Conservation (phyloP, 139 green algal species). For the Picochlorum sp. region DNA sequence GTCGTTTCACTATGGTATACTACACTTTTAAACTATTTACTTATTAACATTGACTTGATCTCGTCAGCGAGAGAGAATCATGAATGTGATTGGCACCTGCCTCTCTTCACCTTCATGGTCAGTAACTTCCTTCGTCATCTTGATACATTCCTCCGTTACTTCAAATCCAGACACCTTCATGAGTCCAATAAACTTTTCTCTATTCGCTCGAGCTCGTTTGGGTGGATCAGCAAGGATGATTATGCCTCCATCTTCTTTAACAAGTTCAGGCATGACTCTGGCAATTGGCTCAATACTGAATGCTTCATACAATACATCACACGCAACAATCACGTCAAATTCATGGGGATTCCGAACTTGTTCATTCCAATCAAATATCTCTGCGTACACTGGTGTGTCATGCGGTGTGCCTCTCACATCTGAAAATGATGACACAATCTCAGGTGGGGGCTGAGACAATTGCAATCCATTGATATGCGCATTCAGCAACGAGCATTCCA, state of each 20-base stretch:
- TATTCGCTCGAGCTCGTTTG: conserved; percentile 34
- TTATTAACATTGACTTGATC: background rate
- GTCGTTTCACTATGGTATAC: no score
- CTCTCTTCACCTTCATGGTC: background rate
- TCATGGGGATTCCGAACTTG: background rate
- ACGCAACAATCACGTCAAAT: conserved; percentile 38
- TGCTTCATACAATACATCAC: conserved; percentile 53
- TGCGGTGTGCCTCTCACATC: conserved; percentile 25
- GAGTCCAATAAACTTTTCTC: conserved; percentile 30
- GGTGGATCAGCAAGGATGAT: conserved; percentile 46
- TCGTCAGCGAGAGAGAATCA: background rate
- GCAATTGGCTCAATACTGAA: conserved; percentile 26
- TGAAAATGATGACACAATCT: background rate
- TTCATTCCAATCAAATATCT: background rate
- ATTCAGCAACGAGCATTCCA: conserved; percentile 61
- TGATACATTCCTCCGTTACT: background rate
- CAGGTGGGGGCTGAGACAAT: background rate
- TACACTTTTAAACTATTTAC: background rate
- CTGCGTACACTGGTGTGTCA: conserved; percentile 10
- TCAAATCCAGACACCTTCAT: conserved; percentile 18
- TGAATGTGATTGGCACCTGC: conserved; percentile 9
- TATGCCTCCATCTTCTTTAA: background rate
- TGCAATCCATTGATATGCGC: conserved; percentile 6
- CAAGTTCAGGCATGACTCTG: background rate
- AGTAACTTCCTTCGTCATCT: conserved; percentile 4